Base-by-base conservation (phyloP, 345 rosid species). In the Brassica rapa region DNA sequence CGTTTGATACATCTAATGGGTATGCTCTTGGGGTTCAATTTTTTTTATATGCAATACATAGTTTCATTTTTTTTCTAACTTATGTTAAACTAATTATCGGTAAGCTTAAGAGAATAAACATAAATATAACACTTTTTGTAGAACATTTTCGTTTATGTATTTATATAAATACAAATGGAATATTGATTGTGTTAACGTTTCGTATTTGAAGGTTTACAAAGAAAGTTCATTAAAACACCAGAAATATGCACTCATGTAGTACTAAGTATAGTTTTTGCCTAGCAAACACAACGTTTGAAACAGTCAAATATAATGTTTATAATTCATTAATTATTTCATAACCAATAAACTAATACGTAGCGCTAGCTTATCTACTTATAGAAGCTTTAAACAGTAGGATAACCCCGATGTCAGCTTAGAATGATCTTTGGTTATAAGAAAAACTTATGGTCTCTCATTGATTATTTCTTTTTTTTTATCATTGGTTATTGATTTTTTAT, bases 1-100 rank as follows among this genome's bases (percentile, higher is more conserved):
- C 97, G 16, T 90, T 94, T 78, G 89, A 94, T 82, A 82, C 95
- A 0, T 27, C 41, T 6, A 73, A 69, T 25, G 97, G 94, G 98
- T 94, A 85, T 21, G 49, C 2, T 86, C 41, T 66, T 37, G n/a
- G 8, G 55, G 15, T n/a, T 49, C 15, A n/a, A 25, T 25, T 25
- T 49, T 49, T 11, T 35, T 14, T 49, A 30, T 39, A 78, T 72
- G 72, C 27, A 71, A 57, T 37, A 16, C 70, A 8, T 51, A 15
- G 3, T 46, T 49, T 53, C 11, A 11, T 25, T 19, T 0, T 19
- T 19, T 19, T 74, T 29, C 73, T 27, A 32, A 27, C 2, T 9
- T 8, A 39, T 21, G 14, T 39, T 27, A 12, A 2, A 15, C 19
- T 15, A 51, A 4, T 21, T 7, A 21, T 21, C 16, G 0, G 15